phyloP scores from a whole-genome alignment of 129 eudicot genomes.

The Tagetes erecta region DNA sequence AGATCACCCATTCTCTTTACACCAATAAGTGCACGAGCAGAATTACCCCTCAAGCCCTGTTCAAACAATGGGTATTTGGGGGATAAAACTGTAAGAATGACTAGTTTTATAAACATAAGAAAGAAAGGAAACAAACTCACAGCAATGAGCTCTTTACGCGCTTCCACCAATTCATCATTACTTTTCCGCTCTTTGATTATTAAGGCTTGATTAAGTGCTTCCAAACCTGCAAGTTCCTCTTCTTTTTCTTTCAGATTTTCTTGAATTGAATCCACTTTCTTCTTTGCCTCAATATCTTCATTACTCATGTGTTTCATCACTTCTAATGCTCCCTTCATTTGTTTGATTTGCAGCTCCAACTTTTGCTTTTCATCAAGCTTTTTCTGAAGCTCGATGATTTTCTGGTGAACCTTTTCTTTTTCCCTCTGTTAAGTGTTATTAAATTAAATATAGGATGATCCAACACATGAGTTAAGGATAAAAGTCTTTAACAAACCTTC shows the following conservation, averaged over 20 bases:
- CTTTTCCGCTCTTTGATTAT: slow-evolving; percentile 47
- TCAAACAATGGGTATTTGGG: neutral
- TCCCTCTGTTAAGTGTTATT: slow-evolving; percentile 41
- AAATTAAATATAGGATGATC: neutral
- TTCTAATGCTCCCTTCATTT: slow-evolving; percentile 50
- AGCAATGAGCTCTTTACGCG: slow-evolving; percentile 61
- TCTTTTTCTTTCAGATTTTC: slow-evolving; percentile 54
- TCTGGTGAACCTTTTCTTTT: slow-evolving; percentile 51
- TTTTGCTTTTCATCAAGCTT: slow-evolving; percentile 63
- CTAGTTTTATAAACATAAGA: neutral
- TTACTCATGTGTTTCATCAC: slow-evolving; percentile 51
- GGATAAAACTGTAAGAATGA: neutral
- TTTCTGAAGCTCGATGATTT: slow-evolving; percentile 52
- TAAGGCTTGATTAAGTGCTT: slow-evolving; percentile 48
- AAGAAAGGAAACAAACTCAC: slow-evolving; percentile 37
- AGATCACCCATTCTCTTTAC: slow-evolving; percentile 80
- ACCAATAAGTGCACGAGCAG: slow-evolving; percentile 34
- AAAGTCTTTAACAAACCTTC: slow-evolving; percentile 25
- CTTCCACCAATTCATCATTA: slow-evolving; percentile 70
- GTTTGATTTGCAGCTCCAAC: slow-evolving; percentile 49
- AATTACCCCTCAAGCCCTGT: slow-evolving; percentile 46
- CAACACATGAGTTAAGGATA: slow-evolving; percentile 4
- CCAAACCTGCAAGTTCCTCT: slow-evolving; percentile 51
- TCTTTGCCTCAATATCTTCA: slow-evolving; percentile 45
- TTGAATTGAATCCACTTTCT: slow-evolving; percentile 33